A percentile compares a stretch with the other conserved stretches of the same genome.
Conservation (phyloP, 352 stramenopile genomes). For the Plasmopara halstedii region DNA sequence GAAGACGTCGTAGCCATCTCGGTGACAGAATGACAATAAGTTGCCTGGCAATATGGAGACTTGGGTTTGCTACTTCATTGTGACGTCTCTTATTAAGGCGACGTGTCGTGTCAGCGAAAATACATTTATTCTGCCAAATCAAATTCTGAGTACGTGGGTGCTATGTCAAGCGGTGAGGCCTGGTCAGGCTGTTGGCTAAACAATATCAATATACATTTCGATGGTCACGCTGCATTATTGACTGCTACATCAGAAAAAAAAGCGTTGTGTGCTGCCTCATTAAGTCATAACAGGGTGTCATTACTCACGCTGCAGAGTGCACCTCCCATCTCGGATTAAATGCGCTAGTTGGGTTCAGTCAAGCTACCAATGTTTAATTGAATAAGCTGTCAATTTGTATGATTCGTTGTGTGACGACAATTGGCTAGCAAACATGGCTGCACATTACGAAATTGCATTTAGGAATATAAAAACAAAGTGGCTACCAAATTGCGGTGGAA, state of each 20-base stretch:
- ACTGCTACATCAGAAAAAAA: slow-evolving; percentile 40
- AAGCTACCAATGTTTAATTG: too few relatives aligned
- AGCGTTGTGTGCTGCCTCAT: slow-evolving; percentile 47
- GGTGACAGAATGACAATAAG: too few relatives aligned
- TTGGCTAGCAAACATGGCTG: slow-evolving; percentile 30
- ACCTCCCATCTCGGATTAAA: slow-evolving; percentile 30
- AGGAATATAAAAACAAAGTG: slow-evolving; percentile 36
- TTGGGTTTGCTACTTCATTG: too few relatives aligned
- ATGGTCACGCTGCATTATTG: slow-evolving; percentile 6
- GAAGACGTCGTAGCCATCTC: too few relatives aligned
- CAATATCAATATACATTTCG: slow-evolving; percentile 38
- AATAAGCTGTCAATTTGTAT: too few relatives aligned
- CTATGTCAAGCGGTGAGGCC: slow-evolving; percentile 20
- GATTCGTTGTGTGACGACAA: slow-evolving; percentile 37
- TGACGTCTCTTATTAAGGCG: too few relatives aligned
- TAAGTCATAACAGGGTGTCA: too few relatives aligned
- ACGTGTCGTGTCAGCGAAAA: slow-evolving; percentile 58
- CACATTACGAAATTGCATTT: slow-evolving; percentile 29
- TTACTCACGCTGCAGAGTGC: slow-evolving; percentile 66
- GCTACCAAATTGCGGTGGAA: too few relatives aligned
- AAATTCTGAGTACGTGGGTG: slow-evolving; percentile 65
- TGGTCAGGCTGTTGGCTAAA: slow-evolving; percentile 39
- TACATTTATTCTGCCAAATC: slow-evolving; percentile 63
- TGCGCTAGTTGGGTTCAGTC: slow-evolving; percentile 11
- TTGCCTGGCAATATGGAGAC: too few relatives aligned